Percentiles rank a stretch among this genome's conserved stretches.
Conservation (phyloP, 2,329 filamentous ascomycete species). For the Penicillium glabrum region DNA sequence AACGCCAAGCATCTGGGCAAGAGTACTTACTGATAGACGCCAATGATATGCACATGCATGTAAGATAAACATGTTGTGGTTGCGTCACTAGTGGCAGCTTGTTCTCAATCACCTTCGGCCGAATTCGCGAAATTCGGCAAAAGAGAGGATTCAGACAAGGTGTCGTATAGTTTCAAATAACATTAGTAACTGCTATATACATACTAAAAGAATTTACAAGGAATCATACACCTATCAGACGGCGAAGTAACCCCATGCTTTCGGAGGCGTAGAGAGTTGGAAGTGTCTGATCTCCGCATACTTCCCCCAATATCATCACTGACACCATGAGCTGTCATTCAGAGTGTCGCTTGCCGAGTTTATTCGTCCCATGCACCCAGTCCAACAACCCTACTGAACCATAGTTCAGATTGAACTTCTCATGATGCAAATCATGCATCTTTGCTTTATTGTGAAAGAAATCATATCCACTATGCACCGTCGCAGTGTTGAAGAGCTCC, state of each 20-base stretch:
- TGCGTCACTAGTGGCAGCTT: not conserved
- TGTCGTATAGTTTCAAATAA: no score
- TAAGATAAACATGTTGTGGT: not conserved
- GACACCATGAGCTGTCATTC: slow-evolving; percentile 1
- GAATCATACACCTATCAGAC: no score
- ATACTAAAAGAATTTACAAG: no score
- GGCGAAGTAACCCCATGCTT: no score
- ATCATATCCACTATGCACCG: slow-evolving; percentile 60
- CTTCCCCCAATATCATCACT: not conserved
- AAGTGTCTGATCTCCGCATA: not conserved
- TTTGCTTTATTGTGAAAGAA: slow-evolving; percentile 48
- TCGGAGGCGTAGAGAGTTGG: no score
- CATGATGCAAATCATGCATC: slow-evolving; percentile 59
- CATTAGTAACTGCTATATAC: no score
- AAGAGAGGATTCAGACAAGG: not conserved
- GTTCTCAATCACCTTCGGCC: not conserved
- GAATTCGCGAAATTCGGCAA: not conserved
- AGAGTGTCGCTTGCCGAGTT: slow-evolving; percentile 15
- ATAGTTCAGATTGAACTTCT: slow-evolving; percentile 57
- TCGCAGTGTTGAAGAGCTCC: slow-evolving; percentile 53
- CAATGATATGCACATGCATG: not conserved
- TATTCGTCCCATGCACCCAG: slow-evolving; percentile 55
- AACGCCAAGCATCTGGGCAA: not conserved
- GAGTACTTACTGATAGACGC: not conserved
- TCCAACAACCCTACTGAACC: slow-evolving; percentile 55